These are phyloP conservation scores for Vitellaria paradoxa DNA, from an alignment of 179 eudicot genomes.

Conservation along the genomic window DNA sequence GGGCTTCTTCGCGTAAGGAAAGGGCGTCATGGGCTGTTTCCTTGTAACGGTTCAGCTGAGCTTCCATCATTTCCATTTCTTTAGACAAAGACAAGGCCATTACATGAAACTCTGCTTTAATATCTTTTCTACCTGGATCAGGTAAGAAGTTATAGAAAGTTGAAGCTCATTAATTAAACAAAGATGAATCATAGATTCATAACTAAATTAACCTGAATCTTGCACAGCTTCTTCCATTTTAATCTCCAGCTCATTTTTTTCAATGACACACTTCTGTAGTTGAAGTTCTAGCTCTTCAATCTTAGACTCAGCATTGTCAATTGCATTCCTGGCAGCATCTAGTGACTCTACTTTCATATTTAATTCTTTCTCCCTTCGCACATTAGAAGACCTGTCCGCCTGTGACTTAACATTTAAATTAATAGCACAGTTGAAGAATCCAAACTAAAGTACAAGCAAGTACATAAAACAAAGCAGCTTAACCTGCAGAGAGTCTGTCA, in stretches of 20 bases:
- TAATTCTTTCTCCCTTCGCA: constrained; percentile 83
- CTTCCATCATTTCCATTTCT: constrained; percentile 89
- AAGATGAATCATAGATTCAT: not conserved
- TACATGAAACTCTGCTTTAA: constrained; percentile 79
- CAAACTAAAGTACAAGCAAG: constrained; percentile 8
- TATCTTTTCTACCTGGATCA: constrained; percentile 72
- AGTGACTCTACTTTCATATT: constrained; percentile 52
- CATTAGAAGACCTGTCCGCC: constrained; percentile 69
- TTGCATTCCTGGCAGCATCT: constrained; percentile 43
- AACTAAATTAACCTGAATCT: constrained; percentile 64
- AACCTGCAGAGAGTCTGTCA: constrained; percentile 85
- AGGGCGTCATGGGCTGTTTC: constrained; percentile 75
- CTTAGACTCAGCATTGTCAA: constrained; percentile 50
- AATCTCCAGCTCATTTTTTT: constrained; percentile 77
- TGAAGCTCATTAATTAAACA: constrained; percentile 6
- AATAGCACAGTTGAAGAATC: constrained; percentile 13
- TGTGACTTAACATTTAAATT: constrained; percentile 36
- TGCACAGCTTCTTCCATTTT: constrained; percentile 92
- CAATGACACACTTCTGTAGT: constrained; percentile 48
- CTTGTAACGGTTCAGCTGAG: constrained; percentile 85
- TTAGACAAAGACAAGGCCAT: constrained; percentile 85
- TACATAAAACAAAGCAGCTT: constrained; percentile 20
- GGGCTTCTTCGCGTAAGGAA: constrained; percentile 65
- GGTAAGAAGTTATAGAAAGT: constrained; percentile 11
- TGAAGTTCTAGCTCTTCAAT: constrained; percentile 70